Base-by-base conservation (phyloP, 2,329 filamentous ascomycete genomes). In the Venturia asperata region DNA sequence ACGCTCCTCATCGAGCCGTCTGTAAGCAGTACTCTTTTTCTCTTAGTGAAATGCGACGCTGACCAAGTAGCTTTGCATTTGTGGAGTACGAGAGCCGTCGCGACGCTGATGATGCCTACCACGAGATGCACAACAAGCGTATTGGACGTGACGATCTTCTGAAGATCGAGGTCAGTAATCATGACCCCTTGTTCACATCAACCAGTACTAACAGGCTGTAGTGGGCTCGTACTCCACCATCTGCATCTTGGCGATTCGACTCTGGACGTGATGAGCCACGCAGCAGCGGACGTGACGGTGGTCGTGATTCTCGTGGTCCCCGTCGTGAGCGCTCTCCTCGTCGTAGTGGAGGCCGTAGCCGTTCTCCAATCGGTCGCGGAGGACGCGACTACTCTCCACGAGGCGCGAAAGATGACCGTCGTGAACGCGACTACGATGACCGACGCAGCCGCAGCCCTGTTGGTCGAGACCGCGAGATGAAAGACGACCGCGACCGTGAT, bases 81-180 rank as follows among this genome's bases (percentile, higher is more conserved):
- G 94, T 99, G 69, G 94, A 99, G 80, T 99, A 99, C 78, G 94
- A 99, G 82, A 95, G 92, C 77, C 91, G 93, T 72, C 92, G 94
- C 72, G 94, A 99, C 82, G 92, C 94, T 69, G 94, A 99, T 77
- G 94, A 99, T 80, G 94, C 94, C 61, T 99, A 99, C 77, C 91
- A 99, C 77, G 94, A 99, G 81, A 99, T 99, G 94, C 94, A 99
- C 76, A 97, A 97, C 83, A 97, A 97, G 86, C 91, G 93, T 70
- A 92, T 99, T 71, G 92, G 92, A 61, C 89, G 93, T 68, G 94
- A 99, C 75, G 94, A 99, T 73, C 81, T 96, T 67, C 77, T 99
- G 80, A 99, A 99, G 82, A 97, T 99, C 70, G 94, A 99, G 85
- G 94, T 96, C 80, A 70, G 84, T 71, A 63, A 58, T 27, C 41